These are phyloP conservation scores for Parmelia sp. DNA, from an alignment of 495 filamentous ascomycete genomes.

Conservation along the genomic window DNA sequence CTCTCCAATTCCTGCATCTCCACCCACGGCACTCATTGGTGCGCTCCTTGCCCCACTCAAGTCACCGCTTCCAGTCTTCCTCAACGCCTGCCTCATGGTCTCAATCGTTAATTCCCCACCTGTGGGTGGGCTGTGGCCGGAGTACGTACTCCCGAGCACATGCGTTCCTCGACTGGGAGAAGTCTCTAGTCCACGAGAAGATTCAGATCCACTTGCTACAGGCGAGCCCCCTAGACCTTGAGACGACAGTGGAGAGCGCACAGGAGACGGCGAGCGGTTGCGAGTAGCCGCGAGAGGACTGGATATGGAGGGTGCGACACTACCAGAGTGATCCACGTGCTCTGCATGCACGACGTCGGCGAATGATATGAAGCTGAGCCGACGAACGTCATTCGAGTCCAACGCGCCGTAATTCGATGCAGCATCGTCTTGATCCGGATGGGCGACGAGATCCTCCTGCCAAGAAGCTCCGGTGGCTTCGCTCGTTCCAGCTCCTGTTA, in stretches of 20 bases:
- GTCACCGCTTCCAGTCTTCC: slow-evolving; percentile 76
- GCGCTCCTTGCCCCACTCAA: slow-evolving; percentile 57
- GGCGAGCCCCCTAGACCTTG: slow-evolving; percentile 57
- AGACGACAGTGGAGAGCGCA: slow-evolving; percentile 63
- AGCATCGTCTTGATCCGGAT: slow-evolving; percentile 47
- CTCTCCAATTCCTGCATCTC: slow-evolving; percentile 32
- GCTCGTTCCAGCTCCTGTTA: slow-evolving; percentile 44
- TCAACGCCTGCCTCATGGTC: slow-evolving; percentile 82
- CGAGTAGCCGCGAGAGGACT: slow-evolving; percentile 44
- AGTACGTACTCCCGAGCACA: slow-evolving; percentile 31
- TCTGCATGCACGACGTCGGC: slow-evolving; percentile 91
- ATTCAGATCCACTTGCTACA: slow-evolving; percentile 59
- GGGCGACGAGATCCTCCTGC: slow-evolving; percentile 51
- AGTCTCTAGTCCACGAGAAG: slow-evolving; percentile 58
- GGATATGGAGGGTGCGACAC: slow-evolving; percentile 35
- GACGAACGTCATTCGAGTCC: slow-evolving; percentile 69
- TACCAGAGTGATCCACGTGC: slow-evolving; percentile 52
- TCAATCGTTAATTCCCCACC: slow-evolving; percentile 75
- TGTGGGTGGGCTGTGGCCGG: slow-evolving; percentile 40
- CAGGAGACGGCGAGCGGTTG: slow-evolving; percentile 67
- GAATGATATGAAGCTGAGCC: slow-evolving; percentile 88
- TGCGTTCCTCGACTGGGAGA: slow-evolving; percentile 42
- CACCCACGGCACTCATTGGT: slow-evolving; percentile 51
- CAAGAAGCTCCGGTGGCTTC: slow-evolving; percentile 40
- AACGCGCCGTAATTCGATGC: slow-evolving; percentile 65